Conservation (phyloP, 148 eudicot genomes). For the Mesembryanthemum crystallinum region DNA sequence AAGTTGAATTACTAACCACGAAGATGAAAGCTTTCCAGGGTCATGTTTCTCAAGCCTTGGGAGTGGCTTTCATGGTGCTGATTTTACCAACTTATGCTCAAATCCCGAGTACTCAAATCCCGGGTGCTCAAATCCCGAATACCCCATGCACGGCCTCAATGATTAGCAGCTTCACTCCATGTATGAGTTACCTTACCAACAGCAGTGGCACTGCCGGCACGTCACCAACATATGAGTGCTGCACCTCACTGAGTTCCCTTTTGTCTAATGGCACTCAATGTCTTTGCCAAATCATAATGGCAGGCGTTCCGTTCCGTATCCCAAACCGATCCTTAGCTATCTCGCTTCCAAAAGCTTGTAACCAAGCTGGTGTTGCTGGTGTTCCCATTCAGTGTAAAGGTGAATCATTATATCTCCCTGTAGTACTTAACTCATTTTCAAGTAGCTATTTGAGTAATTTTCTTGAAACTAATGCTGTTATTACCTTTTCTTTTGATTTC, state of each 20-base stretch:
- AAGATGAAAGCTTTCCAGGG: constrained; percentile 4
- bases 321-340: constrained; percentile 75
- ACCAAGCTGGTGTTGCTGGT: constrained; percentile 72
- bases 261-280: constrained; percentile 60
- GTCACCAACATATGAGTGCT: constrained; percentile 66
- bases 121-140: neutral
- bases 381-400: constrained; percentile 89
- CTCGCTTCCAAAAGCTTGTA: constrained; percentile 76
- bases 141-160: constrained; percentile 53
- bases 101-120: neutral
- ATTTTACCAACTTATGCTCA: constrained; percentile 32
- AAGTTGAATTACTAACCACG: neutral
- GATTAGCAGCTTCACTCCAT: constrained; percentile 39
- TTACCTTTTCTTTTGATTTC: constrained; percentile 24
- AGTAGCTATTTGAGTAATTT: constrained; percentile 11
- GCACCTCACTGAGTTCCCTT: constrained; percentile 53
- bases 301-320: constrained; percentile 56
- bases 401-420: neutral
- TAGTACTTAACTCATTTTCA: too few species aligned
- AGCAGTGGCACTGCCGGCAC: constrained; percentile 37
- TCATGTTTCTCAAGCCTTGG: constrained; percentile 15
- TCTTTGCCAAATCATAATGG: constrained; percentile 61
- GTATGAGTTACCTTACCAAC: constrained; percentile 24
- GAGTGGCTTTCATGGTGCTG: constrained; percentile 17
- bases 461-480: constrained; percentile 15